Evolutionary conservation across 495 filamentous ascomycete genomes (phyloP), one percentile per base, ranked within the genome.

Genomic region (Chaetomium tenue): DNA sequence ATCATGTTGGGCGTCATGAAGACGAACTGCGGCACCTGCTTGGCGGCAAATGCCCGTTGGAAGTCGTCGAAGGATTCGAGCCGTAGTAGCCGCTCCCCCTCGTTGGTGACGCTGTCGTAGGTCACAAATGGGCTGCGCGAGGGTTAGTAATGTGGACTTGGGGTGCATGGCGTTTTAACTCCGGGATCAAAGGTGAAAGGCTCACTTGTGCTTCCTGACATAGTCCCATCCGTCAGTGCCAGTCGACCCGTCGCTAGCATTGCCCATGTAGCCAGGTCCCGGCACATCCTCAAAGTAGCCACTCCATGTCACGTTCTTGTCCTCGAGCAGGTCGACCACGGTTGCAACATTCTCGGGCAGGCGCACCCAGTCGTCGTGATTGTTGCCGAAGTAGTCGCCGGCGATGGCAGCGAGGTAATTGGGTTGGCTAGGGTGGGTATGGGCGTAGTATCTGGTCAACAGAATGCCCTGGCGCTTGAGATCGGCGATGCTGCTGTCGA

Each of bases 1-100:
- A 85, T 81, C 87, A 90, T 89, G 77, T 89, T 86, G 11, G 88
- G 88, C 11, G 86, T 86, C 68, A 90, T 82, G 71, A 88, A 88
- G 47, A 83, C 78, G 74, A 84, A 88, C 74, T 89, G 87, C 20
- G 86, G 86, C n/a, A 90, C 79, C n/a, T 71, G 71, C 58, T 84
- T 77, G 30, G 82, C 77, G 26, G 72, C 72, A 52, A 88, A 74
- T 61, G 85, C 86, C 9, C 77, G 70, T 8, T 83, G 73, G 70
- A 88, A 88, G 52, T 78, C 77, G 52, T 76, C 77, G 56, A 91
- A 87, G 59, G 85, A 87, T 70, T 84, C 80, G 67, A 90, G 74
- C 57, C 84, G 81, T 25, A 81, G 75, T 9, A 87, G 76, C 7
- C 87, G 83, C 25, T 81, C 79, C 18, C 79, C 83, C 58, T 87